Conservation (phyloP, 192 early-diverging fungal genomes). For the Dimargaris cristalligena region DNA sequence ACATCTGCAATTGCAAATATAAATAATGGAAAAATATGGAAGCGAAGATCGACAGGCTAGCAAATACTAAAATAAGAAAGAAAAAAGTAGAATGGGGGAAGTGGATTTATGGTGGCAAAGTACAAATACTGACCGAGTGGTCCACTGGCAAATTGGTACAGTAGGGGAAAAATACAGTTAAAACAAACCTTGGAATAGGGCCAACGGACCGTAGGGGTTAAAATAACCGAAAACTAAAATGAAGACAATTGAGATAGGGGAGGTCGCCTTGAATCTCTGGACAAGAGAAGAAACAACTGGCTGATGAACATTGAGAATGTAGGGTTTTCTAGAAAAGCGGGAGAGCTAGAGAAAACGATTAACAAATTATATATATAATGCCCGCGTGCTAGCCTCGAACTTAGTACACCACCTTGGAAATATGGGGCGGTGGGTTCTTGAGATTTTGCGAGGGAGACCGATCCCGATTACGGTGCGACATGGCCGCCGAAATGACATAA, state of each 20-base stretch:
- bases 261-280: background rate
- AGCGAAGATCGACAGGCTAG: too few species aligned
- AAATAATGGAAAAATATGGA: too few species aligned
- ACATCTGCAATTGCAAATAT: too few species aligned
- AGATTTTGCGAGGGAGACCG: background rate
- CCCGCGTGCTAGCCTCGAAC: background rate
- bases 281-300: slow-evolving; percentile 4
- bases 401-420: slow-evolving; percentile 10
- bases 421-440: background rate
- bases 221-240: too few species aligned
- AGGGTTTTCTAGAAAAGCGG: background rate
- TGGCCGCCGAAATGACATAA: slow-evolving; percentile 6
- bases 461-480: background rate
- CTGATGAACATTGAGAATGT: background rate
- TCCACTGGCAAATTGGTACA: too few species aligned
- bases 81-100: background rate
- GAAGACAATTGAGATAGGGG: background rate
- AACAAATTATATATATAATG: background rate
- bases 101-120: background rate
- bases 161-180: too few species aligned
- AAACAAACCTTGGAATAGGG: too few species aligned
- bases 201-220: too few species aligned
- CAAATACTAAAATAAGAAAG: background rate
- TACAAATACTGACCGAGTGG: too few species aligned
- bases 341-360: background rate